phyloP scores from a whole-genome alignment of 345 rosid species.

The Garcia nutans region DNA sequence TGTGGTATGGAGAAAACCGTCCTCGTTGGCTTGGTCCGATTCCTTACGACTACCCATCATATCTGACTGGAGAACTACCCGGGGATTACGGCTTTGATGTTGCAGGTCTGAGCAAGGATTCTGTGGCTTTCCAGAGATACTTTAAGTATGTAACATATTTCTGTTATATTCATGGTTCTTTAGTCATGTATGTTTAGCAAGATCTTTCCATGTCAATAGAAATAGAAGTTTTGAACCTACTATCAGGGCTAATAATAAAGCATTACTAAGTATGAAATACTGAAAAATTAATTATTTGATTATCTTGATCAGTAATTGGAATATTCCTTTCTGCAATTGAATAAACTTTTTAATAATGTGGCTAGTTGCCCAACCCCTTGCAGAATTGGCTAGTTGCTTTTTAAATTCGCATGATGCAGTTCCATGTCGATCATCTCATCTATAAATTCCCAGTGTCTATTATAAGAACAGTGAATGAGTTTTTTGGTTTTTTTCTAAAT shows the following conservation, averaged over 20 bases:
- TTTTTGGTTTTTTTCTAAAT: background rate
- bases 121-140: slow-evolving; percentile 53
- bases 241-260: background rate
- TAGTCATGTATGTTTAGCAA: background rate
- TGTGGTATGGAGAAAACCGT: slow-evolving; percentile 85
- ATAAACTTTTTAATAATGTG: background rate
- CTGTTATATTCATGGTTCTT: background rate
- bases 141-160: slow-evolving; percentile 55
- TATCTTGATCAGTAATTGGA: background rate
- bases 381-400: too few species aligned
- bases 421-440: background rate
- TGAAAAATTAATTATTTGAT: background rate
- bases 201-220: background rate
- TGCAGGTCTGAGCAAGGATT: slow-evolving; percentile 75
- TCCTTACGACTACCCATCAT: slow-evolving; percentile 64
- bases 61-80: slow-evolving; percentile 79
- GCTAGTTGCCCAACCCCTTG: background rate
- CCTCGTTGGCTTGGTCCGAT: slow-evolving; percentile 98
- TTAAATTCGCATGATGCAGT: background rate
- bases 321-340: background rate
- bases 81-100: slow-evolving; percentile 96
- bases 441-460: background rate
- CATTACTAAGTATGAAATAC: background rate
- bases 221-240: background rate
- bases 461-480: background rate